These are phyloP conservation scores for Papiliotrema flavescens DNA, from an alignment of 1,284 basidiomycete species.

Conservation along the genomic window DNA sequence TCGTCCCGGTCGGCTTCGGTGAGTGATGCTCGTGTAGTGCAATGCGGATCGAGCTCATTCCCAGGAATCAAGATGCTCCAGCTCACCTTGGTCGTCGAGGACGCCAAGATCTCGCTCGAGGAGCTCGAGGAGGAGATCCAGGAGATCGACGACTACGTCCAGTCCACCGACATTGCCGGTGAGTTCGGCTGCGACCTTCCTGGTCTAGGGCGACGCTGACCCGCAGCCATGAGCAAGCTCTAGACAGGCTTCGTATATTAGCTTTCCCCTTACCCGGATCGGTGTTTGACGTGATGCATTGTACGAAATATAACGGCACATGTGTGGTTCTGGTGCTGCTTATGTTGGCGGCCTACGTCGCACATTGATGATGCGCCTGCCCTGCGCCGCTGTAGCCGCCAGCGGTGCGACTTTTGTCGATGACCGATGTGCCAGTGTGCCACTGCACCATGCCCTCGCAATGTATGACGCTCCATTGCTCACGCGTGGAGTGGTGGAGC, in stretches of 20 bases:
- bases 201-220: neutral
- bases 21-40: slow-evolving; percentile 7
- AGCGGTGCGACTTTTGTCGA: too few species aligned
- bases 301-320: too few species aligned
- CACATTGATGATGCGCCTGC: too few species aligned
- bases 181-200: slow-evolving; percentile 6
- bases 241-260: neutral
- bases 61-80: slow-evolving; percentile 82
- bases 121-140: slow-evolving; percentile 87
- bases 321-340: too few species aligned
- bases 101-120: slow-evolving; percentile 86
- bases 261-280: too few species aligned
- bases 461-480: too few species aligned
- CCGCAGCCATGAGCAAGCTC: neutral
- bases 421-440: too few species aligned
- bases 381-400: too few species aligned
- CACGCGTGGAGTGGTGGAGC: too few species aligned
- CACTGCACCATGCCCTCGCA: too few species aligned
- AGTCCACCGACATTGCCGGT: slow-evolving; percentile 83
- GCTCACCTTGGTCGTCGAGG: slow-evolving; percentile 89
- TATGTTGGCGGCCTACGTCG: too few species aligned
- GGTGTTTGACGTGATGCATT: too few species aligned
- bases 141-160: slow-evolving; percentile 91
- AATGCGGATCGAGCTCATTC: neutral
- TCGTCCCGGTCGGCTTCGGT: slow-evolving; percentile 77